A percentile compares a stretch with the other conserved stretches of the same genome.
Conservation (phyloP, 306 rosid species). For the Casuarina equisetifolia region DNA sequence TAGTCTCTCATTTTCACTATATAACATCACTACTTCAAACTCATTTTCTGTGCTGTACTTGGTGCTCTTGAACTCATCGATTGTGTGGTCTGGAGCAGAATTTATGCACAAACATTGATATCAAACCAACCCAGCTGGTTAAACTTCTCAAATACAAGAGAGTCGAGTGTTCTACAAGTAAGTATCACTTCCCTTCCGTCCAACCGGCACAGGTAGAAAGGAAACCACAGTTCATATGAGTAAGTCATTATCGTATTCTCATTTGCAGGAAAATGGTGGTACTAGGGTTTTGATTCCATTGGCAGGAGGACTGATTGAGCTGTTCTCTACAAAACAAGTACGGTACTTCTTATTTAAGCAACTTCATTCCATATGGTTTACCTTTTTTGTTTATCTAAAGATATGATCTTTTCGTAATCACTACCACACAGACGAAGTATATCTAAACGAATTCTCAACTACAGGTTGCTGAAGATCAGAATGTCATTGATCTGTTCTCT, state of each 20-base stretch:
- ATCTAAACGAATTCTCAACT: background rate
- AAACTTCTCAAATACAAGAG: conserved; percentile 50
- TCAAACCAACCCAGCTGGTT: conserved; percentile 79
- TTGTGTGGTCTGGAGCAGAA: conserved; percentile 39
- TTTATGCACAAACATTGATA: conserved; percentile 63
- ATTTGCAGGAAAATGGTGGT: conserved; percentile 67
- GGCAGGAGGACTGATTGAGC: conserved; percentile 73
- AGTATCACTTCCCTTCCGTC: conserved; percentile 11
- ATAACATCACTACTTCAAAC: background rate
- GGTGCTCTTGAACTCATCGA: background rate
- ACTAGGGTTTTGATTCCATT: conserved; percentile 76
- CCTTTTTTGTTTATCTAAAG: too few relatives aligned
- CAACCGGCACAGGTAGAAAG: background rate
- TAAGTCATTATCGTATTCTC: background rate
- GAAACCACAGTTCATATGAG: background rate
- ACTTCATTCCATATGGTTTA: background rate
- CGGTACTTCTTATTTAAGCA: conserved; percentile 2
- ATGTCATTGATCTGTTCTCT: conserved; percentile 62
- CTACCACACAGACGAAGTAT: too few relatives aligned
- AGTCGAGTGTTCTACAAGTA: conserved; percentile 48
- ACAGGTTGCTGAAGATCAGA: conserved; percentile 73
- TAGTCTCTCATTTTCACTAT: background rate
- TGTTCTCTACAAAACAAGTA: conserved; percentile 74
- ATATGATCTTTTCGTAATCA: too few relatives aligned
- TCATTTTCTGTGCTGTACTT: too few relatives aligned